A percentile compares a stretch with the other conserved stretches of the same genome.
phyloP scores from a whole-genome alignment of 352 stramenopile genomes.

The Pythium utonaiense region DNA sequence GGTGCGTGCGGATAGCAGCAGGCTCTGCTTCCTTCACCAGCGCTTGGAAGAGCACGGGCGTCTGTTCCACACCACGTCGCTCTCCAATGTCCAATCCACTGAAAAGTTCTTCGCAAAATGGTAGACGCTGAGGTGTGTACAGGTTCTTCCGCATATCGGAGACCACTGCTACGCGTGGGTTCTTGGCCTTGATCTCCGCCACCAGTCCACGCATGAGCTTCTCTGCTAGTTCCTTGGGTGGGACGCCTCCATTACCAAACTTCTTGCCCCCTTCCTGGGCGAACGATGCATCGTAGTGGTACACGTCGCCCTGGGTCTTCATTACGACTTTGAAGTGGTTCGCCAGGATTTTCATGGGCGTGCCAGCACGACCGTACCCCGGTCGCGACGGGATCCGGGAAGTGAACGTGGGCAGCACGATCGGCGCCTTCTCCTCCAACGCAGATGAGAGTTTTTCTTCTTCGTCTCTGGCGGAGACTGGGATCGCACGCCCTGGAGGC shows the following conservation, averaged over 20 bases:
- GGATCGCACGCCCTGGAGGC: neutral
- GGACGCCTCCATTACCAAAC: conserved; percentile 8
- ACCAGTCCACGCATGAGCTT: conserved; percentile 60
- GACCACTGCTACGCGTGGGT: conserved; percentile 36
- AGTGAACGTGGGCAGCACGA: conserved; percentile 33
- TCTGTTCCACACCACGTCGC: conserved; percentile 2
- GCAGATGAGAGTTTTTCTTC: conserved; percentile 20
- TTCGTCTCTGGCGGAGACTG: neutral
- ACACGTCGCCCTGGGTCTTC: conserved; percentile 45
- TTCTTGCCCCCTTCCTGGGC: conserved; percentile 35
- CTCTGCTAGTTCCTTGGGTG: conserved; percentile 46
- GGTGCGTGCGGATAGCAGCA: conserved; percentile 58
- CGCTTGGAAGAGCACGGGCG: conserved; percentile 38
- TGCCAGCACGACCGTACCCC: conserved; percentile 51
- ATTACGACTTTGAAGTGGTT: conserved; percentile 70
- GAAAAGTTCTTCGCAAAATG: conserved; percentile 48
- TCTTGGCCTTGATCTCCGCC: conserved; percentile 32
- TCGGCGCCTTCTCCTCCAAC: conserved; percentile 39
- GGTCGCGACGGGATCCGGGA: conserved; percentile 49
- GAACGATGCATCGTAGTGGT: conserved; percentile 74
- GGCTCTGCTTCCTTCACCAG: conserved; percentile 53
- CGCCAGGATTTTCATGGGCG: conserved; percentile 37
- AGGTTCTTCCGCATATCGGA: conserved; percentile 58
- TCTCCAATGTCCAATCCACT: conserved; percentile 41
- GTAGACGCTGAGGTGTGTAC: conserved; percentile 39